Evolutionary conservation across 805 yeast species (phyloP), one percentile per base, ranked within the genome.

Genomic region (Yarrowia sp.): DNA sequence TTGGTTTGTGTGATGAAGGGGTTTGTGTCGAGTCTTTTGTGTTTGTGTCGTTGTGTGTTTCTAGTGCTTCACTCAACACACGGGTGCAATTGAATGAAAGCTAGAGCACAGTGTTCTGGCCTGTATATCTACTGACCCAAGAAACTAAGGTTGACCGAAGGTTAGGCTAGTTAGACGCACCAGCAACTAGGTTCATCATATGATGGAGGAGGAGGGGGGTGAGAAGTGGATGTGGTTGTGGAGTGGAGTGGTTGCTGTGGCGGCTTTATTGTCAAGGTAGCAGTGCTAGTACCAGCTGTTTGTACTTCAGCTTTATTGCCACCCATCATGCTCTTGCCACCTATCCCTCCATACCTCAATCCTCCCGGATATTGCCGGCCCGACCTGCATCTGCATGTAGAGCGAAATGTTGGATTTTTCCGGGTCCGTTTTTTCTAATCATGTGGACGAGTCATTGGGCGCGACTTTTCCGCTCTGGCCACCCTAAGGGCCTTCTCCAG

Each of bases 301-400:
- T 14, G 14, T 17, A 6, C 14, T 6, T 6, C 17, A 39, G 17
- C 42, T 3, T n/a, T n/a, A 2, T 6, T n/a, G 15, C 19, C 20
- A 17, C 24, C 8, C n/a, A n/a, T 24, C 3, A 24, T 4, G 7
- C 30, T 24, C 49, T 19, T 20, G 33, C 46, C 46, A 19, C 30
- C 19, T 0, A 13, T 15, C 20, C 4, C 33, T 46, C 19, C 38
- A 17, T 8, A 40, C 5, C 30, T 13, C 44, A 33, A 9, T 9
- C 2, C 38, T 36, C 34, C 46, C 61, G 61, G 61, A 55, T 55
- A 39, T 53, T 38, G 30, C 60, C 60, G 60, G 60, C 30, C 60
- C 44, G 43, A 55, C 61, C 64, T 58, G 64, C 64, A 58, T 58
- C 64, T 58, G 64, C 64, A 58, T 58, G 64, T 58, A 56, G 49